Percentiles rank a stretch among this genome's conserved stretches.
Conservation (phyloP, 345 rosid genomes). For the Citrus sinensis region DVS_A1.0 CM039168.1:6616001-6616500, state of each 20-base stretch:
- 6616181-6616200: neutral
- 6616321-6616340: constrained; percentile 41
- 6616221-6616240: constrained; percentile 7
- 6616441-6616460: neutral
- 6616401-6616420: constrained; percentile 36
- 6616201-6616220: neutral
- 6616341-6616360: constrained; percentile 41
- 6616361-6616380: constrained; percentile 39
- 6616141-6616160: neutral
- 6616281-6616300: constrained; percentile 18
- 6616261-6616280: constrained; percentile 33
- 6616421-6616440: constrained; percentile 19
- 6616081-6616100: neutral
- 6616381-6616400: constrained; percentile 34
- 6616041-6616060: neutral
- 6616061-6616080: neutral
- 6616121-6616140: neutral
- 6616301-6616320: constrained; percentile 28
- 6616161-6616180: neutral
- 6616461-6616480: neutral
- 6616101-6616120: neutral
- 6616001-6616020: neutral
- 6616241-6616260: constrained; percentile 47
- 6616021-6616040: neutral
- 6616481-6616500: neutral